Evolutionary conservation across 108 stramenopile species (phyloP).

Genomic region (Conticribra guillardii): DNA sequence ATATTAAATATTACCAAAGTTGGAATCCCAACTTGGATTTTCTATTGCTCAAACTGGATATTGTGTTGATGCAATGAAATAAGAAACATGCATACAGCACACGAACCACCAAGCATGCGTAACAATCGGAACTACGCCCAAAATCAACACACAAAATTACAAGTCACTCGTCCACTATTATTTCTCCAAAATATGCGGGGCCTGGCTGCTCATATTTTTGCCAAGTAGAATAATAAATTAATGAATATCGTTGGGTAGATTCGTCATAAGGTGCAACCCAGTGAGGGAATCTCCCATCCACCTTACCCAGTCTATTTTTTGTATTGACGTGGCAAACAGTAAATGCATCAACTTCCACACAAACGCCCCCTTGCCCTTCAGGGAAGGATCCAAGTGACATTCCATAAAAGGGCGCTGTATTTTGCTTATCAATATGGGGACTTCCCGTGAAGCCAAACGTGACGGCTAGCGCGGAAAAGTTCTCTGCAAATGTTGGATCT

Average conservation of each 20-base stretch:
- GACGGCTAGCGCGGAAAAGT: slow-evolving; percentile 52
- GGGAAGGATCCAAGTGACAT: slow-evolving; percentile 38
- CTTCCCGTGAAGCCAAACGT: slow-evolving; percentile 49
- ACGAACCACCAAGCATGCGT: too few relatives aligned
- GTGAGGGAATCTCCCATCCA: slow-evolving; percentile 54
- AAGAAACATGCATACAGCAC: too few relatives aligned
- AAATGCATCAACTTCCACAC: slow-evolving; percentile 39
- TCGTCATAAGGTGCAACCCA: slow-evolving; percentile 43
- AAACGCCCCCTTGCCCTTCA: slow-evolving; percentile 42
- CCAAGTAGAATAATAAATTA: slow-evolving; percentile 45
- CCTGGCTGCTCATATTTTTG: slow-evolving; percentile 25
- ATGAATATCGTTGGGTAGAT: slow-evolving; percentile 26
- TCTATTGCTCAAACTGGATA: too few relatives aligned
- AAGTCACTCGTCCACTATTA: too few relatives aligned
- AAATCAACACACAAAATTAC: too few relatives aligned
- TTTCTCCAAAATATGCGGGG: slow-evolving; percentile 15
- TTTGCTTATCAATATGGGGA: slow-evolving; percentile 60
- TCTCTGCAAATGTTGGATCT: slow-evolving; percentile 42
- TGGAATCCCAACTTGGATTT: too few relatives aligned
- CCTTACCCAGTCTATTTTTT: slow-evolving; percentile 39
- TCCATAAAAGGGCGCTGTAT: slow-evolving; percentile 47
- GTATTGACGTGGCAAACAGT: slow-evolving; percentile 43
- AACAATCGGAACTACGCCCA: too few relatives aligned
- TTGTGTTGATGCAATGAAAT: too few relatives aligned
- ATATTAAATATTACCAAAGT: too few relatives aligned